Evolutionary conservation across 208 protist genomes (phyloP), one percentile per base, ranked within the genome.

Genomic region (Borovskyia barvae): DNA sequence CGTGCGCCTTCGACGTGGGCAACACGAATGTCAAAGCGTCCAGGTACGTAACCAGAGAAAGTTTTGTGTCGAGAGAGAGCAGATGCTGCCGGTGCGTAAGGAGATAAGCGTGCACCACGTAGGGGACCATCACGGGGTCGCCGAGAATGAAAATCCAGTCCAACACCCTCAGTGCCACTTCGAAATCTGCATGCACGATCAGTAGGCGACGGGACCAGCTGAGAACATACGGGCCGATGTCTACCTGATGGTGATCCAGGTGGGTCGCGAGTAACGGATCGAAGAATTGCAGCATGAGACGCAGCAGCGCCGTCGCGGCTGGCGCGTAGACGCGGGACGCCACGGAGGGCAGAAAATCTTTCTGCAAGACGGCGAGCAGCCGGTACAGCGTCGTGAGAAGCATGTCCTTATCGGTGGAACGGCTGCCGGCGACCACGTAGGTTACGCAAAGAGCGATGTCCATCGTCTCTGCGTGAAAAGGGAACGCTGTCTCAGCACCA

Each of bases 231-330:
- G 3, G 24, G 24, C 82, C 85, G 19, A 82, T 56, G 58, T 92
- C 74, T 1, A 90, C 67, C 45, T 82, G 59, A 24, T 81, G 68
- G 28, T 82, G 82, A 55, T 96, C 93, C 32, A 97, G 66, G 74
- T 94, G 85, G 3, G 82, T 63, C 17, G 81, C 80, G 5, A 96
- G 77, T 2, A 56, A 61, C 1, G 93, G 90, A 68, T 95, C 90
- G 45, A 90, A 90, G 68, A 95, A 97, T 68, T 97, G 93, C 42
- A 97, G 79, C 40, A 96, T 50, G n/a, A 96, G 66, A n/a, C 83
- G 77, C 30, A 94, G 73, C 33, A 95, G 43, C 20, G 39, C 15
- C 22, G 40, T 29, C 12, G 68, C 64, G 19, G 60, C 61, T 1
- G 50, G 37, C 32, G 76, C 69, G 72, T 86, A 86, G 14, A 74